phyloP scores from a whole-genome alignment of 2,329 filamentous ascomycete species.

The Colletotrichum agaves region DNA sequence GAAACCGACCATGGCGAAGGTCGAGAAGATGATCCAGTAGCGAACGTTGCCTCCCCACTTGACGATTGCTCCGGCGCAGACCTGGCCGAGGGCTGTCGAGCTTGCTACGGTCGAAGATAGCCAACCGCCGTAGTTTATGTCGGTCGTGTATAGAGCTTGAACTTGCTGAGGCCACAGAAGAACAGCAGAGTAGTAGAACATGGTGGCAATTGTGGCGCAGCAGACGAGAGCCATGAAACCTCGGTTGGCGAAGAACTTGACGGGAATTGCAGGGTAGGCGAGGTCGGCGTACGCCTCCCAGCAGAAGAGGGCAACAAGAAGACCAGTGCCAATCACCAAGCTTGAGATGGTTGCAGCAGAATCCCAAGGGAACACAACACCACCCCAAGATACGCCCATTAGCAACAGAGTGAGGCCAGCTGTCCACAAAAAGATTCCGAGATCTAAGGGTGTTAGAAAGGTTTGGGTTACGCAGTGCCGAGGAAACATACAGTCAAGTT shows the following conservation, averaged over 20 bases:
- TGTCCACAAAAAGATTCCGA: conserved; percentile 58
- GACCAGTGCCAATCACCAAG: conserved; percentile 48
- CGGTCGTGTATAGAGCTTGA: conserved; percentile 46
- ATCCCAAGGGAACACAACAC: conserved; percentile 55
- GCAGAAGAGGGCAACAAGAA: conserved; percentile 49
- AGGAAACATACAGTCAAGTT: conserved; percentile 48
- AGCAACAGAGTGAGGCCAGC: conserved; percentile 57
- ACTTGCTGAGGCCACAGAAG: conserved; percentile 51
- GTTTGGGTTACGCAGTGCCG: background rate
- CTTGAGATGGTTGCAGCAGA: conserved; percentile 51
- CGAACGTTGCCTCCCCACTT: conserved; percentile 49
- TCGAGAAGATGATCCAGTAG: conserved; percentile 50
- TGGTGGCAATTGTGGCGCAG: conserved; percentile 49
- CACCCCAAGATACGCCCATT: conserved; percentile 58
- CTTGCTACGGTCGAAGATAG: conserved; percentile 50
- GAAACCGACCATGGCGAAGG: conserved; percentile 50
- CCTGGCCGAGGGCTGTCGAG: conserved; percentile 48
- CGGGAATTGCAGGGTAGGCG: conserved; percentile 49
- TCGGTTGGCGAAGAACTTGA: conserved; percentile 51
- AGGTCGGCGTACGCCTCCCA: conserved; percentile 50
- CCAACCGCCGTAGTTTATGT: conserved; percentile 50
- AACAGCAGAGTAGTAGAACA: conserved; percentile 48
- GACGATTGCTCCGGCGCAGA: conserved; percentile 46
- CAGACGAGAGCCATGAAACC: conserved; percentile 50
- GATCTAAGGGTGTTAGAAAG: conserved; percentile 36